Percentiles rank a stretch among this genome's conserved stretches.
Evolutionary conservation across 2,329 filamentous ascomycete genomes (phyloP).

Genomic region (Eurotiales sp.): DNA sequence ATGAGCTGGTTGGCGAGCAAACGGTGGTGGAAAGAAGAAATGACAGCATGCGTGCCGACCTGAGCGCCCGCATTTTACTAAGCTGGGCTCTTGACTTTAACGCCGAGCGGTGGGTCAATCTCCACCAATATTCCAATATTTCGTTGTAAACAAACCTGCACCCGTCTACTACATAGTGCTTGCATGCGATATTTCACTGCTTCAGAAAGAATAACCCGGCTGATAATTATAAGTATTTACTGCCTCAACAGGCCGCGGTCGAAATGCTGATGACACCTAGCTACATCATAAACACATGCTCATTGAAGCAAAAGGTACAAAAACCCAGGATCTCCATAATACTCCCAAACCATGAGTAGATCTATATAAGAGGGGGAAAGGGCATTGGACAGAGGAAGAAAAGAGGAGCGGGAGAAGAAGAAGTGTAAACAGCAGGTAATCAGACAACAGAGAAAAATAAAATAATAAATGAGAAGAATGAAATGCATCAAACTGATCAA

Average conservation of each 20-base stretch:
- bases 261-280: background rate
- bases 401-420: background rate
- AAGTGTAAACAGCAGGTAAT: background rate
- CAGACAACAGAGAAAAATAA: slow-evolving; percentile 10
- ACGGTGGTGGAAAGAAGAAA: background rate
- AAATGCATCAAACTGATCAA: slow-evolving; percentile 1
- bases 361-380: slow-evolving; percentile 9
- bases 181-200: too few relatives aligned
- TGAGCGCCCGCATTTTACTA: slow-evolving; percentile 7
- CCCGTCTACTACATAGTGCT: too few relatives aligned
- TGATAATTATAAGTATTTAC: background rate
- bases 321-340: background rate
- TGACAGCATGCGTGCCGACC: slow-evolving; percentile 10
- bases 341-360: slow-evolving; percentile 10
- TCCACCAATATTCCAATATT: background rate
- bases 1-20: background rate
- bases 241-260: background rate
- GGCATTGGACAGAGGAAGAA: too few relatives aligned
- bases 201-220: too few relatives aligned
- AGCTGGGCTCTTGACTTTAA: background rate
- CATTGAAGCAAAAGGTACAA: slow-evolving; percentile 1
- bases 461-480: slow-evolving; percentile 9
- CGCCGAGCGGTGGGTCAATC: background rate
- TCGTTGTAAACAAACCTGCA: too few relatives aligned
- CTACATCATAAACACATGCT: background rate